Evolutionary conservation across 495 filamentous ascomycete species (phyloP).

Genomic region (Aspergillus olivimuriae): DNA sequence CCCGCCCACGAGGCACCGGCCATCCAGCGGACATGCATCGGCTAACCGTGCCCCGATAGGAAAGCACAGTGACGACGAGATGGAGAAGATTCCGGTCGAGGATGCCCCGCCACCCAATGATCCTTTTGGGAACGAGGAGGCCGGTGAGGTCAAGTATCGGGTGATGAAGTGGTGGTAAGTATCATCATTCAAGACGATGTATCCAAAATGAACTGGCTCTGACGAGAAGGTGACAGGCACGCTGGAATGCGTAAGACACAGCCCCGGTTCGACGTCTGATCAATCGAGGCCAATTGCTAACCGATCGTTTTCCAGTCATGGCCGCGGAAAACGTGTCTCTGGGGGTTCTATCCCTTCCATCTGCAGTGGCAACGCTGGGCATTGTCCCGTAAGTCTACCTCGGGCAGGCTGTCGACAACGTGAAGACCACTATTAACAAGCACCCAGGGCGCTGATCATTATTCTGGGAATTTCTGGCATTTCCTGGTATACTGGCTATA

Average conservation of each 20-base stretch:
- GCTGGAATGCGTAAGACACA: constrained; percentile 29
- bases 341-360: constrained; percentile 58
- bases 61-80: not conserved
- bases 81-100: constrained; percentile 1
- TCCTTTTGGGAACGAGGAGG: constrained; percentile 39
- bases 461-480: constrained; percentile 57
- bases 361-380: constrained; percentile 56
- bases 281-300: constrained; percentile 1
- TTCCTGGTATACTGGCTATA: constrained; percentile 46
- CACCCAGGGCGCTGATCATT: constrained; percentile 39
- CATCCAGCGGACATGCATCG: no score
- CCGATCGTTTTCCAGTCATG: constrained; percentile 34
- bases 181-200: not conserved
- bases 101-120: constrained; percentile 14
- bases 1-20: no score
- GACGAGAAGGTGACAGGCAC: constrained; percentile 18
- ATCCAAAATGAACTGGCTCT: no score
- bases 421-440: no score
- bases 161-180: constrained; percentile 41
- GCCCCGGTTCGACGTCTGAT: not conserved
- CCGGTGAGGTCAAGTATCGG: constrained; percentile 35
- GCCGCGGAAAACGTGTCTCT: constrained; percentile 65
- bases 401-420: no score
- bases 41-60: no score
- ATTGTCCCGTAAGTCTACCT: constrained; percentile 47